Conservation (phyloP, 2,329 filamentous ascomycete species). For the Aureobasidium lini region DNA sequence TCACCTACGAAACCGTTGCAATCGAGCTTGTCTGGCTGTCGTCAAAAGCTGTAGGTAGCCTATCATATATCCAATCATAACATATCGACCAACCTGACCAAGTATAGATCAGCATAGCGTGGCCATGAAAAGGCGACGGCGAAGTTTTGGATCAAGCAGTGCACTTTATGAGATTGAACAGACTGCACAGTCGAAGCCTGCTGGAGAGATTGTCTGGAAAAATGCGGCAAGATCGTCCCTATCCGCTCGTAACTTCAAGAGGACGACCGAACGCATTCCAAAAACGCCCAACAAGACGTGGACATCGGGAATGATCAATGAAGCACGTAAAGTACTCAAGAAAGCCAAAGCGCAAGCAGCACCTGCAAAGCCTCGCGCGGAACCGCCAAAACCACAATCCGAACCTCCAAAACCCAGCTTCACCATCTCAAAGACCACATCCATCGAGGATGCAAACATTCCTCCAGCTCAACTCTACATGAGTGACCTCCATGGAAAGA, state of each 20-base stretch:
- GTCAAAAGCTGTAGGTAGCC: background rate
- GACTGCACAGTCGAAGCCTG: background rate
- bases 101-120: background rate
- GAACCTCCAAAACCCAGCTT: too few species aligned
- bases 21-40: background rate
- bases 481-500: background rate
- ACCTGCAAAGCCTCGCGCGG: background rate
- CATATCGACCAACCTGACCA: constrained; percentile 3
- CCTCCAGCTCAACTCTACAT: background rate
- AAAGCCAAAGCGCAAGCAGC: background rate
- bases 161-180: fast-evolving
- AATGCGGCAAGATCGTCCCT: background rate
- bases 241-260: background rate
- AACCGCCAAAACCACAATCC: too few species aligned
- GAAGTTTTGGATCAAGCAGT: background rate
- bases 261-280: background rate
- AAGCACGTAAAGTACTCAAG: background rate
- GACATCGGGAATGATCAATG: background rate
- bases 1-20: background rate
- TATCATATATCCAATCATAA: background rate
- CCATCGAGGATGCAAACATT: background rate
- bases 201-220: background rate
- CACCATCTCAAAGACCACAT: background rate
- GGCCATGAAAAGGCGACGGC: background rate
- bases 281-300: background rate